Conservation (phyloP, 2,329 filamentous ascomycete species). For the Xylaria multiplex region DNA sequence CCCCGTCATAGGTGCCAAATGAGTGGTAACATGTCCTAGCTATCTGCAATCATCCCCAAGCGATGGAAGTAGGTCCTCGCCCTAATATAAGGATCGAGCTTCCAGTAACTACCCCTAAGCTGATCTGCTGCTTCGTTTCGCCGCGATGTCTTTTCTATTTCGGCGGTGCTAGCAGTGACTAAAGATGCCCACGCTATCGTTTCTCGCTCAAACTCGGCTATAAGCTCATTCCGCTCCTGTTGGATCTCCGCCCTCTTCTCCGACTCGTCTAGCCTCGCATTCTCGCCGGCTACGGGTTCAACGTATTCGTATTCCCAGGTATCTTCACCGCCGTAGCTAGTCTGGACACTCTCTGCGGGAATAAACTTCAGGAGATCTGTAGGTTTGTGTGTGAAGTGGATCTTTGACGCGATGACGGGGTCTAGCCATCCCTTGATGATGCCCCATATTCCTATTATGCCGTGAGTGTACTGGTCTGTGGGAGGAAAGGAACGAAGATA, state of each 20-base stretch:
- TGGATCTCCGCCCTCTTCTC: conserved; percentile 29
- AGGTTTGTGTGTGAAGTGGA: conserved; percentile 35
- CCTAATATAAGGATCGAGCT: conserved; percentile 38
- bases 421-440: conserved; percentile 36
- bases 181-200: conserved; percentile 27
- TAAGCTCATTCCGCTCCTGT: conserved; percentile 18
- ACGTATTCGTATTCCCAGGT: conserved; percentile 35
- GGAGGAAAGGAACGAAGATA: not conserved
- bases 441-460: conserved; percentile 30
- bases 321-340: conserved; percentile 32
- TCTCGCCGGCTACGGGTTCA: conserved; percentile 33
- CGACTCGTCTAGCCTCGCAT: conserved; percentile 17
- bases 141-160: not conserved
- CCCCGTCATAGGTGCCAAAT: too few species aligned
- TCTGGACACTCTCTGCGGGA: conserved; percentile 28
- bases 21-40: not conserved
- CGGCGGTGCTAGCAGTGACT: not conserved
- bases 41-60: conserved; percentile 9
- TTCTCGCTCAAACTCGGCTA: conserved; percentile 30
- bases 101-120: conserved; percentile 31
- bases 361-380: conserved; percentile 33
- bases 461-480: not conserved
- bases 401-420: conserved; percentile 36
- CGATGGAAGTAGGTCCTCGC: conserved; percentile 31
- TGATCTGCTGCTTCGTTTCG: conserved; percentile 20